These are phyloP conservation scores for Sungouiella thailandica DNA, from an alignment of 805 yeast genomes.

Conservation along the genomic window DNA sequence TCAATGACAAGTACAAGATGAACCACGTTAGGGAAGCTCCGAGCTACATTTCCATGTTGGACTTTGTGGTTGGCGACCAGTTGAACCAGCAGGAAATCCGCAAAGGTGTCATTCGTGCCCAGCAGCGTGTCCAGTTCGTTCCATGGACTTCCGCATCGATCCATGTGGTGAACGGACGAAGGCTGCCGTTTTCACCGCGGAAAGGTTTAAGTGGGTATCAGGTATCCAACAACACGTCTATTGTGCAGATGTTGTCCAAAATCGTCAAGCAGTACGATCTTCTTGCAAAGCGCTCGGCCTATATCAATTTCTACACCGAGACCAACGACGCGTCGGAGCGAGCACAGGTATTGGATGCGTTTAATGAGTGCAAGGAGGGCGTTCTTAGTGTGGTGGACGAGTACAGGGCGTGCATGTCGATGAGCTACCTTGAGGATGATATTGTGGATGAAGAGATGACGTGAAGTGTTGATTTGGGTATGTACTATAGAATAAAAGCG, in stretches of 20 bases:
- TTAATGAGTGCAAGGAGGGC: conserved; percentile 45
- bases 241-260: conserved; percentile 59
- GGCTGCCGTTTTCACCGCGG: conserved; percentile 51
- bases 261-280: conserved; percentile 75
- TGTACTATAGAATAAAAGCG: too few species aligned
- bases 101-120: conserved; percentile 59
- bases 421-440: conserved; percentile 45
- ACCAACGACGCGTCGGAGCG: conserved; percentile 40
- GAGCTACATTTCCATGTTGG: conserved; percentile 63
- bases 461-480: too few species aligned
- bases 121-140: conserved; percentile 66
- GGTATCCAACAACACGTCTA: conserved; percentile 77
- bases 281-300: conserved; percentile 75
- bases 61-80: conserved; percentile 59
- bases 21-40: conserved; percentile 41
- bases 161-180: conserved; percentile 71
- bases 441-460: conserved; percentile 30
- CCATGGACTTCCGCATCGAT: conserved; percentile 83
- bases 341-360: conserved; percentile 43
- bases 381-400: conserved; percentile 43
- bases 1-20: conserved; percentile 76
- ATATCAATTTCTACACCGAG: conserved; percentile 67
- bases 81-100: conserved; percentile 66
- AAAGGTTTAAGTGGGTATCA: conserved; percentile 63
- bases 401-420: conserved; percentile 38